phyloP scores from a whole-genome alignment of 192 early-diverging fungal genomes.

The Podila verticillata region DNA sequence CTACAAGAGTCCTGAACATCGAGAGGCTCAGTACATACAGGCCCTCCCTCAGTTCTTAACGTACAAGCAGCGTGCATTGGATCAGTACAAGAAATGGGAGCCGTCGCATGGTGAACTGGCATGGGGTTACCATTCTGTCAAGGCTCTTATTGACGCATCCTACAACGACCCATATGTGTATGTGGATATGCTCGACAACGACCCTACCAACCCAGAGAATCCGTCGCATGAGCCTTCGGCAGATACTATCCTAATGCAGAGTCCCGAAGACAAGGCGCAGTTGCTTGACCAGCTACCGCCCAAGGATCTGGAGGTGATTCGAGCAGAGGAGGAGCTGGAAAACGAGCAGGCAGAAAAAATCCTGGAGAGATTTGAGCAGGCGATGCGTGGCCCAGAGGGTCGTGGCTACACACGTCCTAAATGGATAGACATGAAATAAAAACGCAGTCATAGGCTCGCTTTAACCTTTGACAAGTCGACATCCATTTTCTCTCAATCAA shows the following conservation, averaged over 20 bases:
- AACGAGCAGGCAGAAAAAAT: background rate
- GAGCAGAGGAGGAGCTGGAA: background rate
- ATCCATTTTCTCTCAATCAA: too few species aligned
- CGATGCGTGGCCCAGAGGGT: background rate
- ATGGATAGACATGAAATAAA: too few species aligned
- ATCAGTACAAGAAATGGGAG: conserved; percentile 39
- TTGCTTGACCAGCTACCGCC: background rate
- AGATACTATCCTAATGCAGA: background rate
- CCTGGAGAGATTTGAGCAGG: background rate
- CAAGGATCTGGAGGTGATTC: background rate
- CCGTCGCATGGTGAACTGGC: conserved; percentile 29
- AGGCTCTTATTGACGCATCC: conserved; percentile 28
- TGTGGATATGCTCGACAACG: conserved; percentile 41
- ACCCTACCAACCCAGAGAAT: conserved; percentile 33
- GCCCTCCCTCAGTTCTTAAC: conserved; percentile 20
- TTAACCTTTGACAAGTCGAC: too few species aligned
- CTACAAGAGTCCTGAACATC: conserved; percentile 5
- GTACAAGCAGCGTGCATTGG: conserved; percentile 27
- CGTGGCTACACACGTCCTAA: background rate
- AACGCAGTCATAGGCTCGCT: too few species aligned
- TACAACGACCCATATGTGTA: conserved; percentile 30
- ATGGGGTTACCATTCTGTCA: conserved; percentile 49
- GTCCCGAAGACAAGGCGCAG: background rate
- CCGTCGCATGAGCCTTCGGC: background rate
- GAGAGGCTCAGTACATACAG: conserved; percentile 32